phyloP scores from a whole-genome alignment of 345 rosid species.

The Citrus sp. region DNA sequence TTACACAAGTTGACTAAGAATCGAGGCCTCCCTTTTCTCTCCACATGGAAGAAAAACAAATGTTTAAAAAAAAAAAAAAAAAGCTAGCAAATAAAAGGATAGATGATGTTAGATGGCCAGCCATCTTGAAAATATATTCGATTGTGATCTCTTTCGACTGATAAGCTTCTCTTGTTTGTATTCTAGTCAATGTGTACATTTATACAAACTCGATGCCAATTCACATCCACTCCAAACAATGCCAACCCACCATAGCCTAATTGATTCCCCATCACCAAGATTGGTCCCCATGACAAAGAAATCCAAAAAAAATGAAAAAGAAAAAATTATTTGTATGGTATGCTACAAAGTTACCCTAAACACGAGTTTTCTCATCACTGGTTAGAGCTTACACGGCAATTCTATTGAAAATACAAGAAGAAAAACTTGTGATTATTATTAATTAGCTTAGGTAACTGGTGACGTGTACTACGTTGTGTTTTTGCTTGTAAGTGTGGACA shows the following conservation, averaged over 20 bases:
- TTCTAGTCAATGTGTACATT: not conserved
- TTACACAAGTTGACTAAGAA: not conserved
- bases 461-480: not conserved
- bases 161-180: conserved; percentile 5
- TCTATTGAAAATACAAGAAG: no score
- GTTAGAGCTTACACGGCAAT: no score
- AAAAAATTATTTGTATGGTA: no score
- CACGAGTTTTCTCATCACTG: no score
- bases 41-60: conserved; percentile 2
- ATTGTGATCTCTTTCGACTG: not conserved
- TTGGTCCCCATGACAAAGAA: conserved; percentile 37
- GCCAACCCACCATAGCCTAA: conserved; percentile 11
- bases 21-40: no score
- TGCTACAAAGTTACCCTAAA: no score
- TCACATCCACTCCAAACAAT: not conserved
- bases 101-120: not conserved
- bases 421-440: not conserved
- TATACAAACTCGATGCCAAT: not conserved
- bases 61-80: no score
- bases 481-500: conserved; percentile 13
- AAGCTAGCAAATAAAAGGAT: not conserved
- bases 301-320: not conserved
- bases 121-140: not conserved
- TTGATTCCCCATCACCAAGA: conserved; percentile 10
- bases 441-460: not conserved